phyloP scores from a whole-genome alignment of 164 flowering plant genomes.

The Vitis cinerea region DNA sequence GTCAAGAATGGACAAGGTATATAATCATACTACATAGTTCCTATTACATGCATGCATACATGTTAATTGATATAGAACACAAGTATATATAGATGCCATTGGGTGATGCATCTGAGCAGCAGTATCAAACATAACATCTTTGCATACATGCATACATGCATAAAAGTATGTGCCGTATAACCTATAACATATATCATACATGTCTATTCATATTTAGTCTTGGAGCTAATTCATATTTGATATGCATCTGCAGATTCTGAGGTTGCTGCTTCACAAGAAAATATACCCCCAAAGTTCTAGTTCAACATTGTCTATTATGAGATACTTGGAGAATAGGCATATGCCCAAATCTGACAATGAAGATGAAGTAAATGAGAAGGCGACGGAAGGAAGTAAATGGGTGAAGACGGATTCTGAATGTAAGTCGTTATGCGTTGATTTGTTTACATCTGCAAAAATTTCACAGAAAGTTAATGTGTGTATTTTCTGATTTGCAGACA shows the following conservation, averaged over 20 bases:
- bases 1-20: slow-evolving; percentile 73
- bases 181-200: background rate
- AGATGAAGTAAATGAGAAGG: slow-evolving; percentile 28
- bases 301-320: slow-evolving; percentile 33
- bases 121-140: background rate
- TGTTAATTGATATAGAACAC: too few species aligned
- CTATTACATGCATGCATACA: too few species aligned
- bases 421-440: slow-evolving; percentile 26
- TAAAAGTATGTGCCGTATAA: too few species aligned
- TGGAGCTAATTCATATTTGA: background rate
- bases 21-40: too few species aligned
- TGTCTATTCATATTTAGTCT: background rate
- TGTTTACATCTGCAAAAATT: background rate
- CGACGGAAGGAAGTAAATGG: slow-evolving; percentile 55
- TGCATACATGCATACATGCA: background rate
- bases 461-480: background rate
- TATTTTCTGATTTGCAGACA: slow-evolving; percentile 44
- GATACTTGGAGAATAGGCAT: slow-evolving; percentile 35
- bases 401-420: slow-evolving; percentile 84
- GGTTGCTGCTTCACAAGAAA: slow-evolving; percentile 56
- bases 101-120: too few species aligned
- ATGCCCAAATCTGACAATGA: slow-evolving; percentile 15
- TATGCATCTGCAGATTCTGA: slow-evolving; percentile 45
- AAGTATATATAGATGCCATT: too few species aligned
- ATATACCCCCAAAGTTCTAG: slow-evolving; percentile 47